Evolutionary conservation across 2,329 filamentous ascomycete genomes (phyloP), one percentile per base, ranked within the genome.

Genomic region (Colletotrichum australisinense): DNA sequence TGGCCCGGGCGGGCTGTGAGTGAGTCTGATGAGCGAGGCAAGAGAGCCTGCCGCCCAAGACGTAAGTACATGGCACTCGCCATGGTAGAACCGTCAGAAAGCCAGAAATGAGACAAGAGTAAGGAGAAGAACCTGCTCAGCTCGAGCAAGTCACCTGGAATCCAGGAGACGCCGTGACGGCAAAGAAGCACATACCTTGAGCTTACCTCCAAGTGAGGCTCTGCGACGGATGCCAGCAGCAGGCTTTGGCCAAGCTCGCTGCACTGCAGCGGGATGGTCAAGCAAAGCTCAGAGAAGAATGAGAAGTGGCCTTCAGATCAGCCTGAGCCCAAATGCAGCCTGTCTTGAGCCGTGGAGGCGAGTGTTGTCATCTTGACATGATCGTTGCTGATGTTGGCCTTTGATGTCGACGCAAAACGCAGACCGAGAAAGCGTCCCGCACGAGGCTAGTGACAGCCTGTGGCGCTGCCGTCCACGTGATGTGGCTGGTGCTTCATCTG

Each of bases 401-500:
- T 49, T 62, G 68, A 74, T 72, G 68, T 71, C 69, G 68, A 67
- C 30, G 68, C 72, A 74, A 72, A 74, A 74, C 68, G 68, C 63
- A 59, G 72, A 72, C 72, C 68, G 52, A 74, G 71, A 60, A 63
- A 60, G 42, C 66, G 73, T 71, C 73, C 73, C 73, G 70, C 73
- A 74, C 73, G 73, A 70, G 73, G 70, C 73, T 70, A 2, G 66
- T 63, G 52, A 6, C 9, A n/a, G 3, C 9, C 6, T 66, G 65
- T 74, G 73, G 73, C 69, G 57, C 14, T n/a, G 2, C 3, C 0
- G 0, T 1, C 24, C 68, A 72, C 68, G 59, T 74, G 68, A 73
- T 63, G 60, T 69, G 69, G 69, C 73, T 58, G n/a, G 11, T 11
- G 8, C 14, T 5, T n/a, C 2, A 24, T 24, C 11, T 2, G 9